Evolutionary conservation across 768 basidiomycete genomes (phyloP).

Genomic region (Kwoniella dejecticola): DNA sequence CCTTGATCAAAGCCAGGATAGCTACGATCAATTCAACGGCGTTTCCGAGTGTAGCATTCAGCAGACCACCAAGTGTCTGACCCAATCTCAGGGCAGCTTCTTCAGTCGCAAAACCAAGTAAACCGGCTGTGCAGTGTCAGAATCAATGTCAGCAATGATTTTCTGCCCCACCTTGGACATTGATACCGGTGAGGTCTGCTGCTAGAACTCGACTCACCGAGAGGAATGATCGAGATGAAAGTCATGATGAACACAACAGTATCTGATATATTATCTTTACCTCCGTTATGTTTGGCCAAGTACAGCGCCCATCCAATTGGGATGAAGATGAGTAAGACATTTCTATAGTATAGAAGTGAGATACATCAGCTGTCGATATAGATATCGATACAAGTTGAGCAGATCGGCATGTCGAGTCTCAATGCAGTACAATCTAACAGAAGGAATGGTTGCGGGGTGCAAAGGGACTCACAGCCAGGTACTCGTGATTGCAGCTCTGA

Average conservation of each 20-base stretch:
- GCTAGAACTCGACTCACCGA: slow-evolving; percentile 41
- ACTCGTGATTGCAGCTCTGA: slow-evolving; percentile 43
- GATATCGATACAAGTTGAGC: neutral
- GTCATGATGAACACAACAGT: slow-evolving; percentile 62
- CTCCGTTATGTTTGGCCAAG: slow-evolving; percentile 57
- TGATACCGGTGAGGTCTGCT: neutral
- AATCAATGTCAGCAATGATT: neutral
- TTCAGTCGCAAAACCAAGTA: slow-evolving; percentile 63
- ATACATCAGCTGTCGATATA: slow-evolving; percentile 22
- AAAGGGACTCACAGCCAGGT: slow-evolving; percentile 52
- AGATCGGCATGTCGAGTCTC: neutral
- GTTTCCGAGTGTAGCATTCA: slow-evolving; percentile 64
- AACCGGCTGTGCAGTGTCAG: slow-evolving; percentile 53
- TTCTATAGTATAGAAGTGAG: slow-evolving; percentile 53
- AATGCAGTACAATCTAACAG: neutral
- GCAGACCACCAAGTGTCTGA: slow-evolving; percentile 61
- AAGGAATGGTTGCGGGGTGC: no score
- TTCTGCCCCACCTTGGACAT: neutral
- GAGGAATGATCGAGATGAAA: slow-evolving; percentile 61
- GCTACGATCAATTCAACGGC: slow-evolving; percentile 63
- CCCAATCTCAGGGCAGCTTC: slow-evolving; percentile 60
- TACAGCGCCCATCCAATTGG: slow-evolving; percentile 62
- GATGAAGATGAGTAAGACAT: slow-evolving; percentile 61
- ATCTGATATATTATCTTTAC: slow-evolving; percentile 52
- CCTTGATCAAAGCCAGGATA: slow-evolving; percentile 49